Evolutionary conservation across 768 basidiomycete species (phyloP).

Genomic region (Tulasnella sp.): DNA sequence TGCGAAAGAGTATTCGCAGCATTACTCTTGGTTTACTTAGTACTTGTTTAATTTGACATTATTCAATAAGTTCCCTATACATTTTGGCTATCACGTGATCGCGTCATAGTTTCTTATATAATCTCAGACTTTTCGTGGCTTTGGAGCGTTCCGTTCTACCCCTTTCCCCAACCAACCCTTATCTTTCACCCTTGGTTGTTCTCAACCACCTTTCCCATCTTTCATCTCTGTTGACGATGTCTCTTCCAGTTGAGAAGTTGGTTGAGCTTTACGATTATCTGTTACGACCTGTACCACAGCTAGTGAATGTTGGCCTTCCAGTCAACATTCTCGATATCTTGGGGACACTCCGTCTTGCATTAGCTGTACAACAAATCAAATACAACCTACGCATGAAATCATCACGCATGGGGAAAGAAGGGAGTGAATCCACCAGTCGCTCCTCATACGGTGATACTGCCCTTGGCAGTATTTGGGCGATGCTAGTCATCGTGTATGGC

Average conservation of each 20-base stretch:
- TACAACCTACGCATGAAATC: conserved; percentile 31
- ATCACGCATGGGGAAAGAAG: conserved; percentile 41
- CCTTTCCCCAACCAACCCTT: no score
- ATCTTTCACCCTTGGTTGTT: no score
- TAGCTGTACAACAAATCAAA: conserved; percentile 53
- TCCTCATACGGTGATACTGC: neutral
- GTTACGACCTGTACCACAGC: conserved; percentile 7
- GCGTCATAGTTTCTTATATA: no score
- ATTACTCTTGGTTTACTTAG: no score
- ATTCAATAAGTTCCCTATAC: no score
- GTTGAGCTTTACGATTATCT: conserved; percentile 4
- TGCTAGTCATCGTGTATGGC: conserved; percentile 58
- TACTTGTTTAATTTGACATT: no score
- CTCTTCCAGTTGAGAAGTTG: conserved; percentile 2
- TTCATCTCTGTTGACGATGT: conserved; percentile 5
- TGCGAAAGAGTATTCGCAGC: no score
- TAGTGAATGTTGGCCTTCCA: conserved; percentile 11
- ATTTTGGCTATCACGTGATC: no score
- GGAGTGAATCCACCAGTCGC: conserved; percentile 20
- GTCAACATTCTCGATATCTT: conserved; percentile 54
- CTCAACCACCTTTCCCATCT: no score
- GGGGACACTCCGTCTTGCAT: conserved; percentile 55
- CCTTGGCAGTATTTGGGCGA: conserved; percentile 28
- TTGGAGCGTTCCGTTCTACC: no score
- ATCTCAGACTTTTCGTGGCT: no score